Conservation (phyloP, 257 asterid species). For the Fraxinus americana region DNA sequence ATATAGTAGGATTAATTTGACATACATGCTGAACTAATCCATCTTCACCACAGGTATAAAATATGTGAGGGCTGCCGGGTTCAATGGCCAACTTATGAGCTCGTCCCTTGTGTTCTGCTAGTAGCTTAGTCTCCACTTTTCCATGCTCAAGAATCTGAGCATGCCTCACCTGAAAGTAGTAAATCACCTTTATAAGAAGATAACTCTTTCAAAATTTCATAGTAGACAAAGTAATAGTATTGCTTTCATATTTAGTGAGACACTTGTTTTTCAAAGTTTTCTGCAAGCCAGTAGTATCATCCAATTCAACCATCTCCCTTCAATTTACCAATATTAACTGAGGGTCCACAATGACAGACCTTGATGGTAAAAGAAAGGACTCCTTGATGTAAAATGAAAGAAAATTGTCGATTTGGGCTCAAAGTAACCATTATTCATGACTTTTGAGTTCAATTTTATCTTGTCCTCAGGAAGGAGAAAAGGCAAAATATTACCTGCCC, state of each 20-base stretch:
- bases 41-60: constrained; percentile 94
- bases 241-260: constrained; percentile 1
- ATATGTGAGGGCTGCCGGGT: constrained; percentile 83
- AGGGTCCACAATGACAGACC: not conserved
- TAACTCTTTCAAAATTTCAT: not conserved
- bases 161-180: constrained; percentile 65
- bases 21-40: constrained; percentile 93
- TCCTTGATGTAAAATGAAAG: not conserved
- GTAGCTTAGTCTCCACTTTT: constrained; percentile 61
- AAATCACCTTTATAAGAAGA: constrained; percentile 19
- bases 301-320: not conserved
- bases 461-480: not conserved
- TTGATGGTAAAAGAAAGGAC: not conserved
- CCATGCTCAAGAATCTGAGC: constrained; percentile 71
- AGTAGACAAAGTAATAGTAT: constrained; percentile 17
- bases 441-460: not conserved
- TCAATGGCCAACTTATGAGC: constrained; percentile 86
- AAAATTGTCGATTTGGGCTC: not conserved
- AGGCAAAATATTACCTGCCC: constrained; percentile 67
- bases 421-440: constrained; percentile 1
- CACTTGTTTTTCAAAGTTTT: not conserved
- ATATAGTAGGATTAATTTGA: not conserved
- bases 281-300: not conserved
- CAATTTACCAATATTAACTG: constrained; percentile 8
- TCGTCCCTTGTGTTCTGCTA: constrained; percentile 66